A percentile compares a stretch with the other conserved stretches of the same genome.
These are phyloP conservation scores for Penicillium sp. DNA, from an alignment of 2,329 filamentous ascomycete species.

Conservation along the genomic window DNA sequence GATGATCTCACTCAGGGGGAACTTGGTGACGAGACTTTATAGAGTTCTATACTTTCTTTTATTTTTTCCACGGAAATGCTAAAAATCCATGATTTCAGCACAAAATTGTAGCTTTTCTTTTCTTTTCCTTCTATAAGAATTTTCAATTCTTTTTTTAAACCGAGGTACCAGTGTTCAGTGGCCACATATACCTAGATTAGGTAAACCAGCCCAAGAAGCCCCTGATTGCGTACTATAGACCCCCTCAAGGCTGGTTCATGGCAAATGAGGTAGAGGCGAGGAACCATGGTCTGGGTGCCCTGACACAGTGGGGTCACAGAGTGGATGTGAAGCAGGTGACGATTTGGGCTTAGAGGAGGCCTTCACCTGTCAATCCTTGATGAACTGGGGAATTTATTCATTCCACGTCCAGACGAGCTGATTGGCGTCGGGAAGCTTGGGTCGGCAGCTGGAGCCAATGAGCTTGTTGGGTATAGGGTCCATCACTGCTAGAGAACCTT, in stretches of 20 bases:
- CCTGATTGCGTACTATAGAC: slow-evolving; percentile 29
- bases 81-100: no score
- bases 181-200: slow-evolving; percentile 6
- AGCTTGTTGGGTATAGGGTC: slow-evolving; percentile 17
- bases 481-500: slow-evolving; percentile 19
- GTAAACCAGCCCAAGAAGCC: slow-evolving; percentile 13
- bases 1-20: slow-evolving; percentile 26
- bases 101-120: neutral
- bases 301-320: slow-evolving; percentile 23
- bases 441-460: slow-evolving; percentile 23
- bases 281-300: slow-evolving; percentile 30
- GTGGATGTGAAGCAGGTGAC: slow-evolving; percentile 15
- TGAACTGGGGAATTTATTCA: slow-evolving; percentile 26
- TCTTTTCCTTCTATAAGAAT: neutral
- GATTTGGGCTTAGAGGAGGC: slow-evolving; percentile 17
- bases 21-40: slow-evolving; percentile 10
- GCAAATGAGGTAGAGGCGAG: slow-evolving; percentile 23
- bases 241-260: slow-evolving; percentile 21
- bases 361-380: slow-evolving; percentile 27
- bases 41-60: neutral
- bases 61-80: no score
- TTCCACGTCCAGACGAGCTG: slow-evolving; percentile 10
- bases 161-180: neutral
- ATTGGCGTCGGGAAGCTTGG: slow-evolving; percentile 23
- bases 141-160: slow-evolving; percentile 12